Base-by-base conservation (phyloP, 2,329 filamentous ascomycete species). In the Colletotrichum sp. region DNA sequence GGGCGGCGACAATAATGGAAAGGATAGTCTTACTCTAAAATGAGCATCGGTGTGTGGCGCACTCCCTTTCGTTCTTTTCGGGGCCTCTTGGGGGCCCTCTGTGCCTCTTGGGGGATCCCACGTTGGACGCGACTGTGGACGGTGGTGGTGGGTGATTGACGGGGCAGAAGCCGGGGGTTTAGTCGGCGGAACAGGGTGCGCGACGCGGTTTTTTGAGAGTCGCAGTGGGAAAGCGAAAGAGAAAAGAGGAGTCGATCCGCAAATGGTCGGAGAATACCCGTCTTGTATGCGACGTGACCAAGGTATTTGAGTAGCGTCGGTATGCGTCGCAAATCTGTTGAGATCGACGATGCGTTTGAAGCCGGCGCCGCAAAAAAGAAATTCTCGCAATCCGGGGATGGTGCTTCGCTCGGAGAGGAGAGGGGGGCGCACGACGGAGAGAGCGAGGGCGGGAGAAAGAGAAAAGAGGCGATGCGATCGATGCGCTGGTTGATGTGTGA, bases 21-120 rank as follows among this genome's bases (percentile, higher is more conserved):
- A 64, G 61, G 43, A 65, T 32, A 60, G 57, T 78, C 81, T 80
- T 79, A 83, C 80, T 82, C 81, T 78, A 82, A 77, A 21, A 77
- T 75, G 67, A 83, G 79, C 81, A 82, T 81, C 72, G 73, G 70
- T 68, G 36, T 43, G 66, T 71, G 77, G 63, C 74, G 74, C 65
- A 71, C 66, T 74, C 66, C 67, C 71, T 71, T 67, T 71, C 26
- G 57, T 36, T 73, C 64, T 65, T 30, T 68, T 10, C 21, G 52
- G 32, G 57, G 34, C 55, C 55, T 48, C 16, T 32, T 48, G 13
- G 18, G 39, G 68, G 24, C 55, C 28, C 18, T 52, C 32, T 63
- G 60, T 52, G 43, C 43, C 43, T 52, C 43, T 52, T 34, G n/a
- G 73, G 43, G 36, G 24, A 57, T 52, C 32, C 66, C 60, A 76